Percentiles rank a stretch among this genome's conserved stretches.
phyloP scores from a whole-genome alignment of 495 filamentous ascomycete genomes.

The Cenococcum geophilum region DNA sequence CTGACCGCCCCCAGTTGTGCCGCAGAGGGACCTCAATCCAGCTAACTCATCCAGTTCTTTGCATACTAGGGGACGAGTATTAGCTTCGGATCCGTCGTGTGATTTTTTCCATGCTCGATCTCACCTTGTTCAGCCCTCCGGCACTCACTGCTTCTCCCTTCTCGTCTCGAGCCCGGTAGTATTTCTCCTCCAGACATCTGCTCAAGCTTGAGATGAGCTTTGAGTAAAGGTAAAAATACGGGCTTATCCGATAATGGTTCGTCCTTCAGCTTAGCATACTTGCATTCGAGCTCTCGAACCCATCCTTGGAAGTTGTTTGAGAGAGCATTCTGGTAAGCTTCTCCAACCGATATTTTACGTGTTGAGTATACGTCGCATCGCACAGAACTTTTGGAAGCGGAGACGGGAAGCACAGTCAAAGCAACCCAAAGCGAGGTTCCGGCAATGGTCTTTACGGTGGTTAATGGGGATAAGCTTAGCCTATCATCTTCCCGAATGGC shows the following conservation, averaged over 20 bases:
- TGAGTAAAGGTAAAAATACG: conserved; percentile 10
- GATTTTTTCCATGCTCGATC: background rate
- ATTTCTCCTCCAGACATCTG: conserved; percentile 15
- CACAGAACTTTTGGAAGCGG: conserved; percentile 6
- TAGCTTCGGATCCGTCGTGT: too few species aligned
- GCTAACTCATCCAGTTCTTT: too few species aligned
- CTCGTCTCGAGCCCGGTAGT: conserved; percentile 13
- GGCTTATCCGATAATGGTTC: background rate
- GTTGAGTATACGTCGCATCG: conserved; percentile 14
- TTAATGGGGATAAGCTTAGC: conserved; percentile 7
- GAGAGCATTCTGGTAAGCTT: background rate
- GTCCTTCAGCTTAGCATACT: conserved; percentile 7
- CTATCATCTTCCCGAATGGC: background rate
- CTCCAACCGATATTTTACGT: background rate
- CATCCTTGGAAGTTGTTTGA: conserved; percentile 2
- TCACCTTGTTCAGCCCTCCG: conserved; percentile 22
- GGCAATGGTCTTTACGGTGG: conserved; percentile 12
- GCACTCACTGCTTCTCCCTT: conserved; percentile 18
- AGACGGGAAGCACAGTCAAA: conserved; percentile 14
- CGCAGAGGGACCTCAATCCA: too few species aligned
- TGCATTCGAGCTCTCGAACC: conserved; percentile 14
- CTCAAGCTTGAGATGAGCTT: conserved; percentile 25
- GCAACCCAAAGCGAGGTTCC: conserved; percentile 11
- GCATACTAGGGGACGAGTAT: too few species aligned
- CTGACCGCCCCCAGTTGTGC: too few species aligned